Percentiles rank a stretch among this genome's conserved stretches.
phyloP scores from a whole-genome alignment of 2,329 filamentous ascomycete species.

The Fusarium phyllophilum region DNA sequence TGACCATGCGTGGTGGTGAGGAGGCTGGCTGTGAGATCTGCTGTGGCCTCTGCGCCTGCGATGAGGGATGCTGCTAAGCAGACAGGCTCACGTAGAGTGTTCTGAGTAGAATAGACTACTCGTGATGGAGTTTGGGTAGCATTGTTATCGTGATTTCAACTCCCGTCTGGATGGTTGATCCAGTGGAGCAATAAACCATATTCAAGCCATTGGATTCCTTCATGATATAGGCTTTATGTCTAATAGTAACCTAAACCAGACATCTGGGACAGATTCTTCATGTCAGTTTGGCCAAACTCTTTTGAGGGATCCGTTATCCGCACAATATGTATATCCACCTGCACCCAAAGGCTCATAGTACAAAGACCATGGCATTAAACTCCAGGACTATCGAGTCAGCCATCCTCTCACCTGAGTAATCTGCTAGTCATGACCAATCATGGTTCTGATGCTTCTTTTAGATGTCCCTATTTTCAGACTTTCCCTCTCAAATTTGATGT shows the following conservation, averaged over 20 bases:
- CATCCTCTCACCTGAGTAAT: no score
- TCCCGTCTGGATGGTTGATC: neutral
- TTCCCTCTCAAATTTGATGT: neutral
- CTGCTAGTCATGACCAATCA: neutral
- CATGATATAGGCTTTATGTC: neutral
- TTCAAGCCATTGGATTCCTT: neutral
- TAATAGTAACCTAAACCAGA: neutral
- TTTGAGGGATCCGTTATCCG: neutral
- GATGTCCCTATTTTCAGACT: neutral
- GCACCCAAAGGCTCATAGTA: neutral
- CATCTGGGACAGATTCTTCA: neutral
- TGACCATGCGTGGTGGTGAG: slow-evolving; percentile 57
- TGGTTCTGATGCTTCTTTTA: neutral
- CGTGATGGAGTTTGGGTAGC: slow-evolving; percentile 26
- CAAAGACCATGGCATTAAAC: neutral
- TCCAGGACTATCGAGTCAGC: neutral
- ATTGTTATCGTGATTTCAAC: slow-evolving; percentile 20
- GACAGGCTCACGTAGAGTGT: neutral
- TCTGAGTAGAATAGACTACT: neutral
- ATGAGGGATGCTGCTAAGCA: slow-evolving; percentile 55
- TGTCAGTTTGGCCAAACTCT: neutral
- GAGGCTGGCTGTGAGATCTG: slow-evolving; percentile 59
- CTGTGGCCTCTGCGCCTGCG: slow-evolving; percentile 58
- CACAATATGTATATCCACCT: neutral
- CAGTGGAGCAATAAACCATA: slow-evolving; percentile 8